Conservation (phyloP, 441 rosid species). For the Brassica hybrid region DNA sequence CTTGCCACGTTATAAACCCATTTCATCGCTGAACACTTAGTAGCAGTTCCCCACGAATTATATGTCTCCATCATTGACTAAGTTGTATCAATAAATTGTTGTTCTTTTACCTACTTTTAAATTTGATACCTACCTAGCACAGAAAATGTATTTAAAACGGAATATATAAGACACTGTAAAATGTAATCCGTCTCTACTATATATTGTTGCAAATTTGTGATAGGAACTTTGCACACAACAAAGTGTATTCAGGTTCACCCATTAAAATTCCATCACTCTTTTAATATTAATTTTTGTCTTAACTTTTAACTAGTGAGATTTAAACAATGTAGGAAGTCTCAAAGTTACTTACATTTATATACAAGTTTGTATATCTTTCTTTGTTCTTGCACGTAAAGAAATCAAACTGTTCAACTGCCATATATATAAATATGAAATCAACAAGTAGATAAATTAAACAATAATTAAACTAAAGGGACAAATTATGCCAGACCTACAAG, state of each 20-base stretch:
- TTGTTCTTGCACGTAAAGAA: constrained; percentile 27
- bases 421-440: constrained; percentile 23
- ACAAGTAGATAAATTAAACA: constrained; percentile 10
- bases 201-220: not conserved
- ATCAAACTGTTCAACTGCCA: constrained; percentile 25
- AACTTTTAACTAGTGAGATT: not conserved
- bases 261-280: not conserved
- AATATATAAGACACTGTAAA: not conserved
- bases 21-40: constrained; percentile 25
- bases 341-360: not conserved
- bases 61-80: constrained; percentile 31
- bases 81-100: not conserved
- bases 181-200: not conserved
- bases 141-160: not conserved
- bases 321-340: constrained; percentile 16
- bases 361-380: not conserved
- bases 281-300: not conserved
- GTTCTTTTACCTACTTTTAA: not conserved
- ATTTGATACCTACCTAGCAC: constrained; percentile 4
- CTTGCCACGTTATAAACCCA: constrained; percentile 40
- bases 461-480: constrained; percentile 12
- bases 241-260: not conserved
- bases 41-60: constrained; percentile 44
- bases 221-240: not conserved
- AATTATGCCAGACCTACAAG: constrained; percentile 28